Evolutionary conservation across 163 green algal genomes (phyloP), one percentile per base, ranked within the genome.

Genomic region (Scenedesmus sp.): DNA sequence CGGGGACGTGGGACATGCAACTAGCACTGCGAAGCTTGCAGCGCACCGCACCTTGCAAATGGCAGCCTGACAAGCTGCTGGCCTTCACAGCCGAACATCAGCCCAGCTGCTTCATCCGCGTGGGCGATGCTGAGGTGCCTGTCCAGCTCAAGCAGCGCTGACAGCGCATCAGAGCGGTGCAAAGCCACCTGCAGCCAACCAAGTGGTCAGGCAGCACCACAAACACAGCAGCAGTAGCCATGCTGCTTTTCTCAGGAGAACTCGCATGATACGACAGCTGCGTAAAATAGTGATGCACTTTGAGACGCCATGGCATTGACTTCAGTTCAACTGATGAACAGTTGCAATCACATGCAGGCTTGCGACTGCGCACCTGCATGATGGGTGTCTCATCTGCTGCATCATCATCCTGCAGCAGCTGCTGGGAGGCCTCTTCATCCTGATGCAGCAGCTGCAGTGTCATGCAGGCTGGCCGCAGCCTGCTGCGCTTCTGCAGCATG

Each of bases 391-490:
- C 3, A 12, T 64, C 66, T 18, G 26, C 9, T 84, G 52, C 67
- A 15, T 66, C 86, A 59, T 84, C 85, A n/a, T 90, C 55, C 16
- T 60, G 6, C 67, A 84, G 4, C 46, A 16, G 7, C 16, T 76
- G 66, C 66, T 26, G 18, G 15, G 66, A 34, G 16, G 7, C 16
- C 2, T 62, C 23, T 10, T 74, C 82, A 57, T 74, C 83, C 2
- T 34, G 9, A 2, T 34, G 16, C n/a, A 88, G 3, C 26, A 77
- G 5, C 4, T 79, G 7, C 12, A 77, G 2, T 0, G 8, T 60
- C 86, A 90, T 85, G 70, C 86, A 90, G 5, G 70, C 86, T 20
- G 86, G 54, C 4, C 70, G 67, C 86, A 90, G 52, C 86, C 55
- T 67, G 46, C 76, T 85, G 85, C 85, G 85, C 55, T 73, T 54